Percentiles rank a stretch among this genome's conserved stretches.
Evolutionary conservation across 148 eudicot genomes (phyloP).

Genomic region (Cornus kousa): DNA sequence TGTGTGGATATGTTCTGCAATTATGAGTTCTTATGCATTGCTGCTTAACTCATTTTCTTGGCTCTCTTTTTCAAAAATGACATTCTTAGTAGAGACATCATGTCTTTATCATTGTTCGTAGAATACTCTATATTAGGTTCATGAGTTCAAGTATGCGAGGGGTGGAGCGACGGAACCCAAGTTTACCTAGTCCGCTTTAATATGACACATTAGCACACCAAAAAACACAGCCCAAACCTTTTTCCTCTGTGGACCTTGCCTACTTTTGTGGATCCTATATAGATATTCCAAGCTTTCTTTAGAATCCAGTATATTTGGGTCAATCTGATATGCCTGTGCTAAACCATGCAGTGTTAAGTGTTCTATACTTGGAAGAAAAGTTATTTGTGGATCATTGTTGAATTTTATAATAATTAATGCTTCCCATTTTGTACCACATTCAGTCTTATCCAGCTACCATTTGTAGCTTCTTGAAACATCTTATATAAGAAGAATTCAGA

Average conservation of each 20-base stretch:
- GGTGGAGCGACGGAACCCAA: not conserved
- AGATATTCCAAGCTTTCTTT: not conserved
- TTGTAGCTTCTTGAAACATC: not conserved
- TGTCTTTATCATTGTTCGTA: conserved; percentile 2
- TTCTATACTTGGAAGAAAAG: not conserved
- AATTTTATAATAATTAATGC: no score
- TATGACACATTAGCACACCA: no score
- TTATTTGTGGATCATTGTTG: not conserved
- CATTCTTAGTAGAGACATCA: not conserved
- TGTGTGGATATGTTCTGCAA: not conserved
- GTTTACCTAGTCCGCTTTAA: not conserved
- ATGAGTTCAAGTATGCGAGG: not conserved
- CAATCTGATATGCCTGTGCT: not conserved
- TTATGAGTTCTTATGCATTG: not conserved
- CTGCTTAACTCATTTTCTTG: not conserved
- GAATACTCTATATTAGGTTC: not conserved
- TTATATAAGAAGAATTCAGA: no score
- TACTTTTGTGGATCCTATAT: not conserved
- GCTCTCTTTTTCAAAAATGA: not conserved
- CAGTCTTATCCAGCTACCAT: not conserved
- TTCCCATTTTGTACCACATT: not conserved
- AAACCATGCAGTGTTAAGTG: not conserved
- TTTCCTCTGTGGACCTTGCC: not conserved
- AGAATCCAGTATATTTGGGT: not conserved
- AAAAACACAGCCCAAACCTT: not conserved